Evolutionary conservation across 371 early-diverging fungal species (phyloP).

Genomic region (Mortierella sp.): DNA sequence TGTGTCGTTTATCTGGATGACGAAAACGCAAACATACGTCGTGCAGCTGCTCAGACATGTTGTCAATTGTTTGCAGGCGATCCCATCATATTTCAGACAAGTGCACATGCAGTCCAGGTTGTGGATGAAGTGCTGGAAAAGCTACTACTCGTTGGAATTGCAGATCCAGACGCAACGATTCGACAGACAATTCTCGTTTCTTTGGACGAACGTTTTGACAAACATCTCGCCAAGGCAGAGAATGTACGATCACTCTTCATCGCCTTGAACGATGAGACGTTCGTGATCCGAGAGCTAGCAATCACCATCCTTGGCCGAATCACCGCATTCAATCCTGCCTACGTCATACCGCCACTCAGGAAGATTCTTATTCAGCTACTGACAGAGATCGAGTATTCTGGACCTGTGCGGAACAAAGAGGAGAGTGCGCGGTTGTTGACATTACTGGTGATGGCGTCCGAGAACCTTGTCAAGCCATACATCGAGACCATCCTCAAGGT

Average conservation of each 20-base stretch:
- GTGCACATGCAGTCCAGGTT: slow-evolving; percentile 85
- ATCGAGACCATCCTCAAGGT: slow-evolving; percentile 89
- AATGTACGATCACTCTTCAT: slow-evolving; percentile 89
- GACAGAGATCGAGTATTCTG: slow-evolving; percentile 93
- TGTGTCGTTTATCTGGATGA: slow-evolving; percentile 88
- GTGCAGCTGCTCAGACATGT: slow-evolving; percentile 89
- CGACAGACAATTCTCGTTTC: slow-evolving; percentile 83
- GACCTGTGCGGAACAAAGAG: slow-evolving; percentile 84
- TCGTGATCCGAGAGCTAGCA: slow-evolving; percentile 85
- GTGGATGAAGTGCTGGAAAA: slow-evolving; percentile 90
- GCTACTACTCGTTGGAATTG: slow-evolving; percentile 88
- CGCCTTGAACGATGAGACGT: slow-evolving; percentile 92
- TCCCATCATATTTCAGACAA: slow-evolving; percentile 80
- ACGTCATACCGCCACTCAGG: slow-evolving; percentile 89
- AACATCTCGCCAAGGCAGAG: slow-evolving; percentile 90
- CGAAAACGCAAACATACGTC: slow-evolving; percentile 83
- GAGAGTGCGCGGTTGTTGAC: slow-evolving; percentile 87
- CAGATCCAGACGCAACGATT: slow-evolving; percentile 87
- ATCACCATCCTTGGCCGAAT: slow-evolving; percentile 90
- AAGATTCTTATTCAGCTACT: slow-evolving; percentile 89
- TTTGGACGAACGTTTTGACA: slow-evolving; percentile 86
- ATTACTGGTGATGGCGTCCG: slow-evolving; percentile 79
- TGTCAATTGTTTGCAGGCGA: slow-evolving; percentile 83
- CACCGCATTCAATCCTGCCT: slow-evolving; percentile 88
- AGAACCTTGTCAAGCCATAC: slow-evolving; percentile 87